Percentiles rank a stretch among this genome's conserved stretches.
These are phyloP conservation scores for Yarrowia galli DNA, from an alignment of 1,139 yeast species.

Conservation along the genomic window DNA sequence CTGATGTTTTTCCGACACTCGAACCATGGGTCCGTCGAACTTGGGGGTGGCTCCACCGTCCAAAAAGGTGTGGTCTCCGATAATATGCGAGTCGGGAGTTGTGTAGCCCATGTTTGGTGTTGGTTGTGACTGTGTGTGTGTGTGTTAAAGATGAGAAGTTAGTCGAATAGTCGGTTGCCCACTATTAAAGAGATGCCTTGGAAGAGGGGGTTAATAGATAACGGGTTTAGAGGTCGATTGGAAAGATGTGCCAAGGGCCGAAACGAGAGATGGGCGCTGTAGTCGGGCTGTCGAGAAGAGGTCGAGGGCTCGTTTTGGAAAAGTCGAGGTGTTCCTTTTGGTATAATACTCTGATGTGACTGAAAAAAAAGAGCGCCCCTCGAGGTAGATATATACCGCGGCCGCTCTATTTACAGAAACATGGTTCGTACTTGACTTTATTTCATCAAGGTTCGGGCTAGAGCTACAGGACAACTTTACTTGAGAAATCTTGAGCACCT, in stretches of 20 bases:
- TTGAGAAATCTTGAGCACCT: slow-evolving; percentile 1
- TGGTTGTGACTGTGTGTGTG: too few relatives aligned
- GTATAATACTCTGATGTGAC: neutral
- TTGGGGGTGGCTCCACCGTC: slow-evolving; percentile 35
- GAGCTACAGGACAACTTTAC: slow-evolving; percentile 16
- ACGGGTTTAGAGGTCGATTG: neutral
- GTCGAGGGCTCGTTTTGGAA: neutral
- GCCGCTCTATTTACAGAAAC: slow-evolving; percentile 35
- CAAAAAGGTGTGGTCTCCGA: slow-evolving; percentile 33
- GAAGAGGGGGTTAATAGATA: neutral
- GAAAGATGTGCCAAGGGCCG: neutral
- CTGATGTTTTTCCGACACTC: slow-evolving; percentile 28
- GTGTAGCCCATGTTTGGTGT: slow-evolving; percentile 21
- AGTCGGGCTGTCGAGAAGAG: neutral
- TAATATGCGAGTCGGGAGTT: slow-evolving; percentile 35
- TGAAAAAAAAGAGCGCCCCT: neutral
- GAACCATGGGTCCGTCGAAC: slow-evolving; percentile 32
- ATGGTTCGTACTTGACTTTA: slow-evolving; percentile 16
- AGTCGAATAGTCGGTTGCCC: slow-evolving; percentile 2
- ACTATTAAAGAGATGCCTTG: neutral
- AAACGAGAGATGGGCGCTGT: slow-evolving; percentile 13
- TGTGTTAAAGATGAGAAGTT: neutral
- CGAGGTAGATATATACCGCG: slow-evolving; percentile 34
- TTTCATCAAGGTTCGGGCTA: slow-evolving; percentile 5
- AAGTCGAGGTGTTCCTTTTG: neutral